These are phyloP conservation scores for Blastobotrys illinoisensis DNA, from an alignment of 1,139 yeast species.

Conservation along the genomic window DNA sequence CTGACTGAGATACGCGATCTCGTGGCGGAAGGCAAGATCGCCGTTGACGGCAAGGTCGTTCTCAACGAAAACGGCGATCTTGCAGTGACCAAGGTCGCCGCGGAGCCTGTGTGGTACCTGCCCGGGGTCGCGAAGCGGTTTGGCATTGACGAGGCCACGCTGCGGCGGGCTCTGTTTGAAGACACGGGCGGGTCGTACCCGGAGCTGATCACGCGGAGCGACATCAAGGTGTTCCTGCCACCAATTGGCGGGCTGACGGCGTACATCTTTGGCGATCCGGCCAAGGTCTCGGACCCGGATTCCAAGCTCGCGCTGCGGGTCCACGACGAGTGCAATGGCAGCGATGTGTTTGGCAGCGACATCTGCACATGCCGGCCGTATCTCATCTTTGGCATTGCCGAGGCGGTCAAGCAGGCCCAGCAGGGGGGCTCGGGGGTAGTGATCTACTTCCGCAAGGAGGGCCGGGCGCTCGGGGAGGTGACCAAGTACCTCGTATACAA, in stretches of 20 bases:
- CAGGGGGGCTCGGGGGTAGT: slow-evolving; percentile 56
- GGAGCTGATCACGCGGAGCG: slow-evolving; percentile 57
- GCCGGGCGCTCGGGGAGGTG: slow-evolving; percentile 60
- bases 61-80: slow-evolving; percentile 52
- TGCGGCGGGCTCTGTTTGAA: slow-evolving; percentile 53
- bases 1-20: slow-evolving; percentile 51
- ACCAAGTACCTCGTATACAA: slow-evolving; percentile 60
- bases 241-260: slow-evolving; percentile 62
- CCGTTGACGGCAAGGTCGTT: slow-evolving; percentile 53
- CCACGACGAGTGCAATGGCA: slow-evolving; percentile 62
- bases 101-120: slow-evolving; percentile 61
- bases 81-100: slow-evolving; percentile 55
- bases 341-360: slow-evolving; percentile 62
- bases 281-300: slow-evolving; percentile 43
- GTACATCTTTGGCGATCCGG: slow-evolving; percentile 57
- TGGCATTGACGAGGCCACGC: slow-evolving; percentile 48
- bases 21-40: slow-evolving; percentile 44
- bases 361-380: slow-evolving; percentile 64
- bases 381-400: slow-evolving; percentile 54
- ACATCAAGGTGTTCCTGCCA: slow-evolving; percentile 54
- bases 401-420: slow-evolving; percentile 61
- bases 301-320: slow-evolving; percentile 49
- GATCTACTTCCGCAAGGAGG: slow-evolving; percentile 58
- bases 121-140: slow-evolving; percentile 61
- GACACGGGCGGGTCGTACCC: slow-evolving; percentile 65